Evolutionary conservation across 805 yeast species (phyloP).

Genomic region (Diddensiella caesifluorescens): DNA sequence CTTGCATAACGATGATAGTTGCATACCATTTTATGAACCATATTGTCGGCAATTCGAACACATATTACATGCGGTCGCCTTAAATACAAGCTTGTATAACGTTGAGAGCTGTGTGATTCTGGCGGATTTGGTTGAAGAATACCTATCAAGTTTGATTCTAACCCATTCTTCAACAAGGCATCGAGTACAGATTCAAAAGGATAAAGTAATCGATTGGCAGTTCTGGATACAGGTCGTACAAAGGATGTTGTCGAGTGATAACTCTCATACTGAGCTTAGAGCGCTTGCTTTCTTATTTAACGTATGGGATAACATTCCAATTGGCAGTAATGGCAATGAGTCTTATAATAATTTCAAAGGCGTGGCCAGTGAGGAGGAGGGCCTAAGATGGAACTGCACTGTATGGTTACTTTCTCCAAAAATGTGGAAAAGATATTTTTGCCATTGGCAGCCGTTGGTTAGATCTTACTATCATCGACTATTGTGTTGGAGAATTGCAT

Average conservation of each 20-base stretch:
- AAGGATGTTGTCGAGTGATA: constrained; percentile 58
- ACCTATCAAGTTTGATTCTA: constrained; percentile 30
- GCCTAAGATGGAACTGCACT: constrained; percentile 46
- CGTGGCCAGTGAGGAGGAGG: constrained; percentile 24
- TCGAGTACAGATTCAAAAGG: constrained; percentile 24
- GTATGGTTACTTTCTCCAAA: constrained; percentile 48
- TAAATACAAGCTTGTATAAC: constrained; percentile 30
- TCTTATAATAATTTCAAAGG: neutral
- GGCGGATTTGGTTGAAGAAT: constrained; percentile 39
- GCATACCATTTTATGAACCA: constrained; percentile 29
- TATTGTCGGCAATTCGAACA: constrained; percentile 35
- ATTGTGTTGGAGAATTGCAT: constrained; percentile 57
- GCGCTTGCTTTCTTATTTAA: constrained; percentile 64
- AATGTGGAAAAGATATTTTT: constrained; percentile 53
- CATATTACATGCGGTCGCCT: constrained; percentile 33
- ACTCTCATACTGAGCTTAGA: constrained; percentile 56
- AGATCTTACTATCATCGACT: constrained; percentile 64
- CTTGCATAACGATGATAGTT: constrained; percentile 32
- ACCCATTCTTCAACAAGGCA: constrained; percentile 26
- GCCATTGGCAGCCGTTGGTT: constrained; percentile 77
- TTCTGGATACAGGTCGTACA: constrained; percentile 65
- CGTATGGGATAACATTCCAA: constrained; percentile 59
- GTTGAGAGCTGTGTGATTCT: constrained; percentile 35
- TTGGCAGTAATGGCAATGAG: constrained; percentile 10
- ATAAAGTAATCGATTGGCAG: constrained; percentile 53